Evolutionary conservation across 2,329 filamentous ascomycete species (phyloP), one percentile per base, ranked within the genome.

Genomic region (Clathrospora elynae): DNA sequence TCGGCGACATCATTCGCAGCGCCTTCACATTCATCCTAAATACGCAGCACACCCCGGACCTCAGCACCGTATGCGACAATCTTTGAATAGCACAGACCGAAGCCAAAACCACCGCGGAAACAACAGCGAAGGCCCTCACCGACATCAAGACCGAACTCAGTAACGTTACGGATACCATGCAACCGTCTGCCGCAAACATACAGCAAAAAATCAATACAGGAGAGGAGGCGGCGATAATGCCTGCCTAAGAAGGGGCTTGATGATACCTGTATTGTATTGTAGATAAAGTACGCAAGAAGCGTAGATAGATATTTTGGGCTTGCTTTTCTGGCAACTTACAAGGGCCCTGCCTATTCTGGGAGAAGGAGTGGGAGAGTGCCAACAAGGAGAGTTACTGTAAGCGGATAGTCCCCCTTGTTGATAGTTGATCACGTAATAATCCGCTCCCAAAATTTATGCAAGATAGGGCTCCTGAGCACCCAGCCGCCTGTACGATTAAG

Each of bases 311-410:
- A 10, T 23, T 23, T 6, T 23, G 20, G 20, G 20, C 6, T 10
- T 23, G 20, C 32, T 64, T 67, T 49, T 50, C 38, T 35, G 53
- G 62, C 14, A 25, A 12, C 19, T 30, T 25, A 9, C 64, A 62
- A 49, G 61, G 62, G 6, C 56, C 50, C 22, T 46, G 44, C n/a
- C 34, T 67, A 13, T 64, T 67, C 42, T 68, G 47, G 62, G 57
- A 66, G 50, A 67, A 67, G 46, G 61, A 64, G 26, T 68, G 46
- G 60, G 54, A 53, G 17, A 45, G 24, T 20, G 64, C 66, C 19
- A 59, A 51, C 11, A 35, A 31, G 7, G 37, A 61, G 24, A 53
- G 38, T 13, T 66, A 62, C 41, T 35, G 20, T 24, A 31, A 51
- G 36, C 28, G 34, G 30, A 57, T 46, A 41, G 28, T 57, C 10